phyloP scores from a whole-genome alignment of 805 yeast species.

The Torulaspora quercuum region DNA sequence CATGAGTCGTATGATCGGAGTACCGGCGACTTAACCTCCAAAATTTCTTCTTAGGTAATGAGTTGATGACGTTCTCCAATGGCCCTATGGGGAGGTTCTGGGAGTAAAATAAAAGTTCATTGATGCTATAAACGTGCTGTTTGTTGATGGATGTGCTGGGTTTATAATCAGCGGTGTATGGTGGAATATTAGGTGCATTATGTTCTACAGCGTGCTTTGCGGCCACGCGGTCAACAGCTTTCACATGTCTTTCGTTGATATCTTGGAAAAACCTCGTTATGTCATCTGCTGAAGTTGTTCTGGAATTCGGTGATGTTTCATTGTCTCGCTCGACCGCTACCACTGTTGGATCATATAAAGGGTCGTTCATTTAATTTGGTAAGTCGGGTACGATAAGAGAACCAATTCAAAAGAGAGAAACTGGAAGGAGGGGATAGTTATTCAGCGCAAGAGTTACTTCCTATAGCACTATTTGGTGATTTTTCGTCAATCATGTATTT shows the following conservation, averaged over 20 bases:
- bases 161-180: constrained; percentile 24
- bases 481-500: no score
- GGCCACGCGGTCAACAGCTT: constrained; percentile 3
- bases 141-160: constrained; percentile 16
- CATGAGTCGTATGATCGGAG: constrained; percentile 18
- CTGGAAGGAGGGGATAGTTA: neutral
- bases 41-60: constrained; percentile 47
- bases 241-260: constrained; percentile 8
- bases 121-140: constrained; percentile 27
- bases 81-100: constrained; percentile 32
- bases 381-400: constrained; percentile 1
- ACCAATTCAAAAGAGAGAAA: neutral
- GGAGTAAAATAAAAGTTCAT: constrained; percentile 26
- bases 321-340: constrained; percentile 5
- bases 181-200: constrained; percentile 3
- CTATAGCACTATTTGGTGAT: no score
- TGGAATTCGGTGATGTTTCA: neutral
- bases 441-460: neutral
- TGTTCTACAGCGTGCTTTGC: neutral
- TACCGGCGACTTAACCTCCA: constrained; percentile 43
- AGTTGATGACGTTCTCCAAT: constrained; percentile 32
- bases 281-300: constrained; percentile 5
- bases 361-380: constrained; percentile 2
- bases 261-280: constrained; percentile 13
- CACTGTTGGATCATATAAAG: constrained; percentile 7